Base-by-base conservation (phyloP, 257 asterid species). In the Buddleja alternifolia region DNA sequence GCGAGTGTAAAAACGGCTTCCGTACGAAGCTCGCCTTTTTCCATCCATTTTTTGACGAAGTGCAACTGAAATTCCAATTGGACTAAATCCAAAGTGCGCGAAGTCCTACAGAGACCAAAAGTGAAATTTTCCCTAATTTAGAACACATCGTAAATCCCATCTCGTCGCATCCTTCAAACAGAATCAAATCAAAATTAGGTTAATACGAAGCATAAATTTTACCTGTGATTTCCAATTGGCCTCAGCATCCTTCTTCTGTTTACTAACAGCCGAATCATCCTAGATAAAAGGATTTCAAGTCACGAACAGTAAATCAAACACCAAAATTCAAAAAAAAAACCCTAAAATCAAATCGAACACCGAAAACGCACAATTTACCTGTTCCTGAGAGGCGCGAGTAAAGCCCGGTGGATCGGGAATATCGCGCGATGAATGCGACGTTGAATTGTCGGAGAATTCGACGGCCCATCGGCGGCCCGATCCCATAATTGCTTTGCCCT, bases 231-330 rank as follows among this genome's bases (percentile, higher is more conserved):
- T 93, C 98, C 96, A 87, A 69, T 75, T 85, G 10, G 93, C 93
- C 81, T 90, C 97, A 50, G 97, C 92, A 52, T 88, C 96, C 85
- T 90, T 93, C 95, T 93, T 90, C 75, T 88, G 96, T 42, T 86
- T 83, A 67, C 83, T 83, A 74, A 78, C 74, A 12, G 95, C 71
- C 14, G 96, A 90, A 82, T 90, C 97, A 73, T 93, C 98, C 97
- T 93, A 71, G 20, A 16, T 21, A 37, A 20, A 44, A 58, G 24
- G 9, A 63, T 29, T 29, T 1, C 2, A 39, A 36, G 19, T 47
- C 20, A 6, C 11, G 7, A 45, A 10, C 24, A 59, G 42, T 7
- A 60, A 64, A 19, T 20, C 50, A 67, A 4, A 34, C 32, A 46
- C 4, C n/a, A 52, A 15, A 50, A 46, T 60, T 17, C 21, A 63